Evolutionary conservation across 1,284 basidiomycete genomes (phyloP).

Genomic region (Agaricales sp.): DNA sequence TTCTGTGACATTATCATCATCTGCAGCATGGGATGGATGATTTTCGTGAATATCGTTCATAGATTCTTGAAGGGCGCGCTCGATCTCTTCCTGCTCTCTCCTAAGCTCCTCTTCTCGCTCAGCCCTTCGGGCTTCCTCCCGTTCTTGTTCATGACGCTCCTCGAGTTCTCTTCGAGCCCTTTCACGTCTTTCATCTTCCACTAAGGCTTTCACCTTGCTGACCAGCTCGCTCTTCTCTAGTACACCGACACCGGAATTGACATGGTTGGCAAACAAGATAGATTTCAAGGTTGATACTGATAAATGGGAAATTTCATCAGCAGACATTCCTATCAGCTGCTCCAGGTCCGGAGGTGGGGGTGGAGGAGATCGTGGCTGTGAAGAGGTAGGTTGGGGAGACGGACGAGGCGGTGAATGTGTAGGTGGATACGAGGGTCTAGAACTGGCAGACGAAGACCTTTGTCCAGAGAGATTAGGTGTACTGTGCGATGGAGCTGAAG

Average conservation of each 20-base stretch:
- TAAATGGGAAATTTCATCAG: slow-evolving; percentile 43
- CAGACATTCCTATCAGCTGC: slow-evolving; percentile 51
- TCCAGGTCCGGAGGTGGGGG: slow-evolving; percentile 34
- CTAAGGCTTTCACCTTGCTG: slow-evolving; percentile 48
- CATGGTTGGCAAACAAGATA: slow-evolving; percentile 68
- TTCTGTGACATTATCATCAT: slow-evolving; percentile 7
- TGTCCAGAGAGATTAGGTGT: slow-evolving; percentile 17
- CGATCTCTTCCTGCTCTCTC: slow-evolving; percentile 2
- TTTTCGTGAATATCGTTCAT: not conserved
- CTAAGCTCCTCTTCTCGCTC: slow-evolving; percentile 6
- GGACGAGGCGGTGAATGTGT: slow-evolving; percentile 10
- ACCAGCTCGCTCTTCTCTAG: slow-evolving; percentile 73
- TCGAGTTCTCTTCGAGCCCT: slow-evolving; percentile 34
- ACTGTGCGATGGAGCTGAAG: slow-evolving; percentile 6
- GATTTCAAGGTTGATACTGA: slow-evolving; percentile 62
- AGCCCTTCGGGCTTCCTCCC: slow-evolving; percentile 18
- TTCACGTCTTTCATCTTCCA: slow-evolving; percentile 57
- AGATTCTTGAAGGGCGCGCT: not conserved
- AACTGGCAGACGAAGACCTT: slow-evolving; percentile 16
- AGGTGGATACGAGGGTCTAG: slow-evolving; percentile 3
- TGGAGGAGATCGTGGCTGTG: slow-evolving; percentile 16
- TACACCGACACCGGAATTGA: slow-evolving; percentile 40
- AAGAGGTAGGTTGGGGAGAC: slow-evolving; percentile 8
- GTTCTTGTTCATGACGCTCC: slow-evolving; percentile 32
- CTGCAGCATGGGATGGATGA: not conserved